Percentiles rank a stretch among this genome's conserved stretches.
These are phyloP conservation scores for Solanum hybrid DNA, from an alignment of 305 asterid genomes.

Conservation along the genomic window DNA sequence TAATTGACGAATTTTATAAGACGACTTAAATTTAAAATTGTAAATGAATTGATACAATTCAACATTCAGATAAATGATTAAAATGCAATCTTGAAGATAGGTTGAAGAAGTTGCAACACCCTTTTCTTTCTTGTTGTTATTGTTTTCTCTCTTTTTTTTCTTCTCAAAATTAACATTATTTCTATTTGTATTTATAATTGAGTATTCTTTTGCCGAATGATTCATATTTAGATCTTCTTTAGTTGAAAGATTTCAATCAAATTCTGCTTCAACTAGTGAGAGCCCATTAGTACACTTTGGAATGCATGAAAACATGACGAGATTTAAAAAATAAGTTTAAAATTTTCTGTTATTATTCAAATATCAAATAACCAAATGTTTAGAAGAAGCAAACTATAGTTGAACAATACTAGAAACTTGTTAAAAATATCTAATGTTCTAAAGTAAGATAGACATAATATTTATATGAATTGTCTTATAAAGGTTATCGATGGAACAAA, in stretches of 20 bases:
- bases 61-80: not conserved
- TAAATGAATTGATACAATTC: not conserved
- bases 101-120: not conserved
- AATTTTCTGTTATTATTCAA: no score
- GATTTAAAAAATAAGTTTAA: no score
- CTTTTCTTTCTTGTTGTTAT: not conserved
- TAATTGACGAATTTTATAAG: no score
- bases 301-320: not conserved
- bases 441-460: not conserved
- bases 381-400: not conserved
- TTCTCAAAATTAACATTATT: not conserved
- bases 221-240: not conserved
- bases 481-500: no score
- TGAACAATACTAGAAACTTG: not conserved
- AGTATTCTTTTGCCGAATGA: not conserved
- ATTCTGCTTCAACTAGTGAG: not conserved
- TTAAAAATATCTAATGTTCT: no score
- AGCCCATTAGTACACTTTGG: not conserved
- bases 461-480: not conserved
- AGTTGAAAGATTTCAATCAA: not conserved
- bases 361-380: not conserved
- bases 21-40: no score
- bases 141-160: not conserved
- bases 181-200: no score
- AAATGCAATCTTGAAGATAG: not conserved